These are phyloP conservation scores for Exidia glandulosa DNA, from an alignment of 768 basidiomycete genomes.

Conservation along the genomic window DNA sequence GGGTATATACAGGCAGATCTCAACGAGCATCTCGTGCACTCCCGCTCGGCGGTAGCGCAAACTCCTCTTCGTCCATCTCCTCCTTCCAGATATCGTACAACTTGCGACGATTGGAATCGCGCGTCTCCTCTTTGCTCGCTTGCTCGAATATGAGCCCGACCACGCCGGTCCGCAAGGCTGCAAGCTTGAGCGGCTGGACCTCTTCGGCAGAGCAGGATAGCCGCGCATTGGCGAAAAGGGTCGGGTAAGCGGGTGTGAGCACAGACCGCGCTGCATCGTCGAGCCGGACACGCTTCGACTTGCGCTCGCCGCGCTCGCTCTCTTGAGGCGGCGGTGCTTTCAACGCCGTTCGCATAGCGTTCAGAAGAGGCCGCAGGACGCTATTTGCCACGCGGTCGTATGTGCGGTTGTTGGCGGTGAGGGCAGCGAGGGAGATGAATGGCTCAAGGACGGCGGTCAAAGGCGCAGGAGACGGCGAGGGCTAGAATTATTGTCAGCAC, in stretches of 20 bases:
- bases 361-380: conserved; percentile 59
- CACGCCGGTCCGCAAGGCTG: conserved; percentile 40
- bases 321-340: conserved; percentile 16
- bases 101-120: conserved; percentile 69
- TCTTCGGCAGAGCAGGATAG: conserved; percentile 29
- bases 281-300: conserved; percentile 34
- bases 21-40: neutral
- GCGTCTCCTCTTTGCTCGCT: conserved; percentile 63
- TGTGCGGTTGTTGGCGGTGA: conserved; percentile 49
- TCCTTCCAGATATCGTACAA: conserved; percentile 75
- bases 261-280: conserved; percentile 23
- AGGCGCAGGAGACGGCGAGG: conserved; percentile 28
- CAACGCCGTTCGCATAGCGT: conserved; percentile 27
- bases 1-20: too few species aligned
- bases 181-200: conserved; percentile 21
- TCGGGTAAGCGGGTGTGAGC: conserved; percentile 25
- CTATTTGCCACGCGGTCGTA: conserved; percentile 64
- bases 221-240: conserved; percentile 46
- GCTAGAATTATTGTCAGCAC: conserved; percentile 2
- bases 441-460: conserved; percentile 50
- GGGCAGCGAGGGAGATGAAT: conserved; percentile 61
- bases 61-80: conserved; percentile 25
- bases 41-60: neutral
- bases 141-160: conserved; percentile 57
- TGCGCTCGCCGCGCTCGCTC: conserved; percentile 24